Percentiles rank a stretch among this genome's conserved stretches.
Evolutionary conservation across 805 yeast species (phyloP).

Genomic region (Saturnispora hagleri): DNA sequence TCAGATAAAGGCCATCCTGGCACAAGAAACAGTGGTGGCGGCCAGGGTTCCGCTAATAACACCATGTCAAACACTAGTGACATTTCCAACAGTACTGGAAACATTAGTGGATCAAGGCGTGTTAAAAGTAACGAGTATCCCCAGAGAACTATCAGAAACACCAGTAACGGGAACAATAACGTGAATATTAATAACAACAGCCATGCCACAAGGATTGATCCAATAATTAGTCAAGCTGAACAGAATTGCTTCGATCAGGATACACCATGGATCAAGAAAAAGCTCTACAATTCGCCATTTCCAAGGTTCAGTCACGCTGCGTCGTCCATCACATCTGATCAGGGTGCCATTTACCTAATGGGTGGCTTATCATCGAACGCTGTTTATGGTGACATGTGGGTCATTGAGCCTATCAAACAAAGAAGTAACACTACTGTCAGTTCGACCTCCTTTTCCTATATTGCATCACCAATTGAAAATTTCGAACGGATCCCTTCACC

Average conservation of each 20-base stretch:
- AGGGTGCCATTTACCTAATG: slow-evolving; percentile 77
- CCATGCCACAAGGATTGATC: background rate
- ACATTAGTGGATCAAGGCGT: background rate
- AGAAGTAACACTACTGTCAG: background rate
- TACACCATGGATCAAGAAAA: slow-evolving; percentile 62
- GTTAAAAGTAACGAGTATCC: background rate
- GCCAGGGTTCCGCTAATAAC: background rate
- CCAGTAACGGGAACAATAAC: background rate
- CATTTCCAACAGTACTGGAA: background rate
- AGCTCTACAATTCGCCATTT: slow-evolving; percentile 69
- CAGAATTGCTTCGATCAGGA: too few species aligned
- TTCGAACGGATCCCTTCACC: slow-evolving; percentile 84
- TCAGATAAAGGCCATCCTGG: background rate
- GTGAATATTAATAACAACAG: background rate
- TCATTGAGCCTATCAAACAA: slow-evolving; percentile 42
- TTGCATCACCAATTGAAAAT: slow-evolving; percentile 52
- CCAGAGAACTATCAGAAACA: background rate
- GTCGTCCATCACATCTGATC: slow-evolving; percentile 64
- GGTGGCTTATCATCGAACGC: slow-evolving; percentile 92
- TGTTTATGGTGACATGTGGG: slow-evolving; percentile 95
- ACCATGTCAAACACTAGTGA: background rate
- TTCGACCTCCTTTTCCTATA: slow-evolving; percentile 28
- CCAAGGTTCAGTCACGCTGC: slow-evolving; percentile 93
- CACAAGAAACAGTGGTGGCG: background rate
- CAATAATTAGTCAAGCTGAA: background rate